Conservation (phyloP, 257 asterid genomes). For the Solanum clarkiae region DNA sequence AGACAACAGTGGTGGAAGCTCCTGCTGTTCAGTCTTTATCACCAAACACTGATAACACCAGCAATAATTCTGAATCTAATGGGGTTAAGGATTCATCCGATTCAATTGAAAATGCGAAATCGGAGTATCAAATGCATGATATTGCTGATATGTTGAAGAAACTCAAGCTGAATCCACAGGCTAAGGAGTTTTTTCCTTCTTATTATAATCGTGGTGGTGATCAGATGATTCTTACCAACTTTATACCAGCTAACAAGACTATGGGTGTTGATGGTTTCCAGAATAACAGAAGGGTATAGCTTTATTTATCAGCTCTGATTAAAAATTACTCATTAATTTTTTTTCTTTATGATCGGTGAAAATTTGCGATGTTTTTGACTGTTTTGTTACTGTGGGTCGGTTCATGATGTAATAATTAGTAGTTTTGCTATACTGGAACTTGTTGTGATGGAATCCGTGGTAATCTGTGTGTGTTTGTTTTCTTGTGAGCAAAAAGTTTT, state of each 20-base stretch:
- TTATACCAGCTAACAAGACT: conserved; percentile 9
- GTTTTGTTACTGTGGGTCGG: neutral
- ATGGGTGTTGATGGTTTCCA: neutral
- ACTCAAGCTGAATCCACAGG: conserved; percentile 77
- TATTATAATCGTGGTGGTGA: conserved; percentile 28
- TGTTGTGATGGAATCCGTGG: neutral
- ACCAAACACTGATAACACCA: conserved; percentile 5
- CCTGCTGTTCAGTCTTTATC: conserved; percentile 24
- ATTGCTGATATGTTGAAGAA: conserved; percentile 59
- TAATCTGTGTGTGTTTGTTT: neutral
- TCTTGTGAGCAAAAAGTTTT: neutral
- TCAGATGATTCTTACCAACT: conserved; percentile 32
- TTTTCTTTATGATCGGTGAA: neutral
- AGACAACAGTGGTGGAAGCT: conserved; percentile 42
- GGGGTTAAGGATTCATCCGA: conserved; percentile 29
- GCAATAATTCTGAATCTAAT: conserved; percentile 9
- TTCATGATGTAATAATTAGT: neutral
- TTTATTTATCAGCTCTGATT: neutral
- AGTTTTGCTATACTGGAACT: neutral
- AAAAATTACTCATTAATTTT: neutral
- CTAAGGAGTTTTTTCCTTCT: conserved; percentile 84
- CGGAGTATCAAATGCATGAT: conserved; percentile 45
- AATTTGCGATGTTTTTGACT: neutral
- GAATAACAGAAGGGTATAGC: neutral
- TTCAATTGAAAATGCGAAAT: conserved; percentile 36